phyloP scores from a whole-genome alignment of 768 basidiomycete genomes.

The Lactarius sanguifluus region DNA sequence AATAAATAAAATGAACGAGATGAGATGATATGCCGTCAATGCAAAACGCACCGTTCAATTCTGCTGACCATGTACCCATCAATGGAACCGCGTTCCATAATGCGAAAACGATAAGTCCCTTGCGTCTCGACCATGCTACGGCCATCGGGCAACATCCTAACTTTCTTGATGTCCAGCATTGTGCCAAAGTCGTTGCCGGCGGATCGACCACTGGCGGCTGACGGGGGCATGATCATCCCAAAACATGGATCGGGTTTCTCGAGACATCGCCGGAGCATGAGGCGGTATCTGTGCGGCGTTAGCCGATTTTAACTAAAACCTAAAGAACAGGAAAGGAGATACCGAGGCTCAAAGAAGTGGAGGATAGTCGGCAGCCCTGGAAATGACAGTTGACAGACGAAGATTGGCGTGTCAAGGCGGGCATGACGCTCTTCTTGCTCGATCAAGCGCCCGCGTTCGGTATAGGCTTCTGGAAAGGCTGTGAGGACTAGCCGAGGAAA shows the following conservation, averaged over 20 bases:
- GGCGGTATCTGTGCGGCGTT: conserved; percentile 59
- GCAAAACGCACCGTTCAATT: conserved; percentile 54
- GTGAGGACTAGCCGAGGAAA: conserved; percentile 51
- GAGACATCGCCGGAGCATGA: conserved; percentile 96
- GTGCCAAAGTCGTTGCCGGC: conserved; percentile 77
- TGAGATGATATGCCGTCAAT: background rate
- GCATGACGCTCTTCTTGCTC: conserved; percentile 76
- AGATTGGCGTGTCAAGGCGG: conserved; percentile 85
- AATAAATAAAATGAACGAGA: background rate
- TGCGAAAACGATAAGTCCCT: conserved; percentile 75
- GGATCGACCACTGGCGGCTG: conserved; percentile 34
- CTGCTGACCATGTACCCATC: conserved; percentile 91
- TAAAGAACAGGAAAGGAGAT: conserved; percentile 14
- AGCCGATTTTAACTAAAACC: background rate
- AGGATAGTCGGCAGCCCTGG: conserved; percentile 87
- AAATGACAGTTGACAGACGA: conserved; percentile 86
- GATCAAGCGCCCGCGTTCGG: conserved; percentile 62
- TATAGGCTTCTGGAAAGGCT: conserved; percentile 65
- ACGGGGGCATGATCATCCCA: conserved; percentile 86
- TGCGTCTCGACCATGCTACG: conserved; percentile 80
- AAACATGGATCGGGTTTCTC: conserved; percentile 75
- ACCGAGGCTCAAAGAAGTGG: conserved; percentile 92
- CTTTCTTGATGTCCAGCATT: conserved; percentile 85
- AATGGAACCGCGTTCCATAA: conserved; percentile 76
- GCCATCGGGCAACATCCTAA: conserved; percentile 88